Evolutionary conservation across 225 moss, liverwort and hornwort genomes (phyloP), one percentile per base, ranked within the genome.

Genomic region (Antitrichia curtipendula): DNA sequence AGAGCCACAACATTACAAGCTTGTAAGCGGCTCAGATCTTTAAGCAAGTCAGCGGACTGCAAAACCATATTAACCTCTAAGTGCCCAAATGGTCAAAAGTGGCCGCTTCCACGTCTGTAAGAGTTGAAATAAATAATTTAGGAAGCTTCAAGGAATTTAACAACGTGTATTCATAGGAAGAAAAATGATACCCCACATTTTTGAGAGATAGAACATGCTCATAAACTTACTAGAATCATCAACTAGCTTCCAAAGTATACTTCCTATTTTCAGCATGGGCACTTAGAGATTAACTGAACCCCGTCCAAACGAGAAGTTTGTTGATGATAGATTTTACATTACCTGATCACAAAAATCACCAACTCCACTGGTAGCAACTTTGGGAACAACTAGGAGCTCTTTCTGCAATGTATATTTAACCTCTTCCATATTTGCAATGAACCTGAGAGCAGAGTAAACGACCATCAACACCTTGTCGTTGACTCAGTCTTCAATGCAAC

Each of bases 341-440:
- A 91, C 96, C 92, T 98, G 98, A 78, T 95, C 93, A 89, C 98
- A 98, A 69, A 98, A 98, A 91, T 90, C 90, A 40, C 98, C 98
- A 57, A 93, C 89, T 43, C 98, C 98, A 88, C 95, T 97, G 43
- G 94, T 94, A 66, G 92, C 85, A 75, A 95, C 92, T 93, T 90
- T 93, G 62, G 95, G 95, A 84, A 91, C 90, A 72, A 94, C 95
- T 66, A 93, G 80, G 24, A 98, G 94, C 95, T 95, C 96, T 90
- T 92, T 94, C 88, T 96, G 90, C 72, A 98, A 86, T 19, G 94
- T 88, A 16, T 83, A 87, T 76, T 90, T 88, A n/a, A 97, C 91
- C 75, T 92, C 95, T 50, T 91, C 91, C 75, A 92, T 87, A 90
- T 98, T 97, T 80, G 87, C 91, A 75, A 98, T 94, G 65, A 91